phyloP scores from a whole-genome alignment of 805 yeast species.

The Ogataea allantospora region DNA sequence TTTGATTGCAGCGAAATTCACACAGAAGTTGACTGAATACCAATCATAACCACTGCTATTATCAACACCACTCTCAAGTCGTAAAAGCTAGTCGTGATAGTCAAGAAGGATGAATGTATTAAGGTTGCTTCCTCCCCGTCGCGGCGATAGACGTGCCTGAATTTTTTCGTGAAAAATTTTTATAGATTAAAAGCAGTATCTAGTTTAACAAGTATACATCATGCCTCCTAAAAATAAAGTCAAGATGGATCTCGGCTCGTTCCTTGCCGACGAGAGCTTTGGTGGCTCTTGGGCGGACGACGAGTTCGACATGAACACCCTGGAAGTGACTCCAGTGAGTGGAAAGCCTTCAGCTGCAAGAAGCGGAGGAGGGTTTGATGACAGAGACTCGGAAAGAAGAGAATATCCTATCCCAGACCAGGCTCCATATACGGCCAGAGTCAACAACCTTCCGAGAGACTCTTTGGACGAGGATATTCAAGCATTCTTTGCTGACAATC shows the following conservation, averaged over 20 bases:
- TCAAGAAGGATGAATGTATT: no score
- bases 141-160: conserved; percentile 9
- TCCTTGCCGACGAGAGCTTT: conserved; percentile 71
- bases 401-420: conserved; percentile 86
- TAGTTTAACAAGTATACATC: conserved; percentile 16
- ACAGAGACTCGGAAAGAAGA: conserved; percentile 47
- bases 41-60: no score
- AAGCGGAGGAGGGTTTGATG: conserved; percentile 12
- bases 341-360: conserved; percentile 8
- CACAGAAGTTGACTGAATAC: no score
- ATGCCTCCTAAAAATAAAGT: conserved; percentile 62
- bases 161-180: conserved; percentile 8
- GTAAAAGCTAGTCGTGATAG: neutral
- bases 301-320: conserved; percentile 57
- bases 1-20: no score
- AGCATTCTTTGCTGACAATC: conserved; percentile 57
- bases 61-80: neutral
- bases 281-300: conserved; percentile 87
- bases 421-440: conserved; percentile 91
- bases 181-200: conserved; percentile 1
- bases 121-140: no score
- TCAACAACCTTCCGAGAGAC: conserved; percentile 83
- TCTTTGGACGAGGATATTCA: conserved; percentile 61
- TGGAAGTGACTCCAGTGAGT: conserved; percentile 17
- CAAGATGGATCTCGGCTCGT: conserved; percentile 81